Percentiles rank a stretch among this genome's conserved stretches.
Evolutionary conservation across 2,329 filamentous ascomycete genomes (phyloP).

Genomic region (Fusarium siculi): DNA sequence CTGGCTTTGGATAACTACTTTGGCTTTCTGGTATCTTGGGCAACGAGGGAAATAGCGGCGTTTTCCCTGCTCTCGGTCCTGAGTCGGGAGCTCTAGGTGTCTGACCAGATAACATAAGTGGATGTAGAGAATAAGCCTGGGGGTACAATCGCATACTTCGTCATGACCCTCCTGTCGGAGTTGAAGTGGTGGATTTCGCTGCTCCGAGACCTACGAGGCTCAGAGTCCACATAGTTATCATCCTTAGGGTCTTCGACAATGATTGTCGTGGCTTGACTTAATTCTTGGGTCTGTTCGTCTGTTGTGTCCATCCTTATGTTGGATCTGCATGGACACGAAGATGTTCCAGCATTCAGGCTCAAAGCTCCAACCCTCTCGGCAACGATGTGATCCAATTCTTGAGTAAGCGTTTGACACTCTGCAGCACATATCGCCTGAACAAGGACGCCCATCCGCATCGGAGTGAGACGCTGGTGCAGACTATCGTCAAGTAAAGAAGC

Average conservation of each 20-base stretch:
- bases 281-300: not conserved
- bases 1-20: fast-evolving
- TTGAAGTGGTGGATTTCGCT: not conserved
- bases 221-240: fast-evolving
- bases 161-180: fast-evolving
- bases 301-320: fast-evolving
- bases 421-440: not conserved
- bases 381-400: fast-evolving
- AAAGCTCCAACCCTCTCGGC: not conserved
- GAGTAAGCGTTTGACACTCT: not conserved
- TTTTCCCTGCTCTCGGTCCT: fast-evolving
- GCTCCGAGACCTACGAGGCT: not conserved
- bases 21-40: fast-evolving
- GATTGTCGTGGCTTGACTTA: not conserved
- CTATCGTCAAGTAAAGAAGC: not conserved
- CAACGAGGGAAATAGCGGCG: fast-evolving
- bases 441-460: not conserved
- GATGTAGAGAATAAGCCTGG: too few relatives aligned
- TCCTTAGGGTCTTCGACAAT: not conserved
- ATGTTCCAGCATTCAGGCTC: not conserved
- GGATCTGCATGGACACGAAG: not conserved
- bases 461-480: not conserved
- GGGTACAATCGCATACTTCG: not conserved
- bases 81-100: not conserved
- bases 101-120: not conserved